Conservation (phyloP, 108 stramenopile species). For the Chaetoceros muelleri region DNA sequence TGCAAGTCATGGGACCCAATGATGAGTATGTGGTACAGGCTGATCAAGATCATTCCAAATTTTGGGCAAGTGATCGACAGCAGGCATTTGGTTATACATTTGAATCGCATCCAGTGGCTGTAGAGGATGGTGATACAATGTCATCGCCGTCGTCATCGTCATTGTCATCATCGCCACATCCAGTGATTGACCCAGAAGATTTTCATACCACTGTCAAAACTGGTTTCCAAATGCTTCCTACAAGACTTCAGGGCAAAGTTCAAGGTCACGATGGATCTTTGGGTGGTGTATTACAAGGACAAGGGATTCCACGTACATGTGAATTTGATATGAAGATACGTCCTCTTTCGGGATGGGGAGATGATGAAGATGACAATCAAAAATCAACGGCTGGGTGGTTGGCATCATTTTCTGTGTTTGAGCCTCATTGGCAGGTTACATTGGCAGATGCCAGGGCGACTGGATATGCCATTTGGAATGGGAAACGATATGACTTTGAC, state of each 20-base stretch:
- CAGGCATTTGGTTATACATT: constrained; percentile 74
- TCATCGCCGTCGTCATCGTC: no score
- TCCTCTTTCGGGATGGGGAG: constrained; percentile 61
- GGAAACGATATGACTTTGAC: constrained; percentile 44
- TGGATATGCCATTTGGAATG: constrained; percentile 60
- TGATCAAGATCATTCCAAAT: constrained; percentile 56
- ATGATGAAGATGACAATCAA: constrained; percentile 23
- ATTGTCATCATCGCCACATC: not conserved
- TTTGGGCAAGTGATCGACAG: constrained; percentile 56
- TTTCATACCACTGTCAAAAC: constrained; percentile 40
- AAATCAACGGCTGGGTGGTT: constrained; percentile 76
- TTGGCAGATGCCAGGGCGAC: constrained; percentile 68
- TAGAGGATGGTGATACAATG: not conserved
- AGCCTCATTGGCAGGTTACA: constrained; percentile 88
- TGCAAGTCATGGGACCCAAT: constrained; percentile 69
- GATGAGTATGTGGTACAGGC: constrained; percentile 75
- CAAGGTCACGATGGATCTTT: constrained; percentile 54
- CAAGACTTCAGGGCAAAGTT: constrained; percentile 40
- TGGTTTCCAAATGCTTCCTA: constrained; percentile 73
- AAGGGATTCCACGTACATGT: constrained; percentile 30
- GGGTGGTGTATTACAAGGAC: constrained; percentile 42
- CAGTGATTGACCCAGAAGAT: constrained; percentile 28
- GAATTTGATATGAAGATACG: constrained; percentile 55
- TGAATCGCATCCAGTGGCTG: constrained; percentile 24
- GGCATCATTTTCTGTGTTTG: constrained; percentile 63